These are phyloP conservation scores for Colletotrichum destructivum DNA, from an alignment of 2,329 filamentous ascomycete genomes.

Conservation along the genomic window DNA sequence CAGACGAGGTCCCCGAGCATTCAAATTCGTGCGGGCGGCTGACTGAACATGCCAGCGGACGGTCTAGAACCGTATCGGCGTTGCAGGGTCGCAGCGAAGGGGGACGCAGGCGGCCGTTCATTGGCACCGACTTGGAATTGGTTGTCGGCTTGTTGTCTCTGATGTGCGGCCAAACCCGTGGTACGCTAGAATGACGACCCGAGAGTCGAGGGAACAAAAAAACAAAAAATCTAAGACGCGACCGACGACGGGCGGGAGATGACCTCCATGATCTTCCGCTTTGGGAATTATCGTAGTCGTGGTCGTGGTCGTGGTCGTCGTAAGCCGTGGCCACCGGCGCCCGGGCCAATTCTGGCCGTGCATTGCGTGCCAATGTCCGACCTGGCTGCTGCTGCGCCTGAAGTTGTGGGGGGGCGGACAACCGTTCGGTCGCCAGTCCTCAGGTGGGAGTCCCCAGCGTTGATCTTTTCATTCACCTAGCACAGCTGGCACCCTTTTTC, in stretches of 20 bases:
- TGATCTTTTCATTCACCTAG: slow-evolving; percentile 37
- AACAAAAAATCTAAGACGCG: neutral
- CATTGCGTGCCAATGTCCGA: slow-evolving; percentile 38
- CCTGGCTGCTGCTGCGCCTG: slow-evolving; percentile 32
- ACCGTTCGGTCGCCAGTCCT: slow-evolving; percentile 18
- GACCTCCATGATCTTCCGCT: slow-evolving; percentile 25
- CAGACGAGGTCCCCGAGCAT: neutral
- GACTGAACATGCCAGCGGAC: slow-evolving; percentile 20
- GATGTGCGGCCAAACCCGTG: slow-evolving; percentile 15
- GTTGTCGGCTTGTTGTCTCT: slow-evolving; percentile 20
- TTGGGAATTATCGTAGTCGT: slow-evolving; percentile 20
- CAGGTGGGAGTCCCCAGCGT: slow-evolving; percentile 38
- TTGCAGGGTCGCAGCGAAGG: slow-evolving; percentile 32
- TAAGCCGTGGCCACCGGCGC: neutral
- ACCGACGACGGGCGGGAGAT: slow-evolving; percentile 31
- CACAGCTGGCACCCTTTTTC: neutral
- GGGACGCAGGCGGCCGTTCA: slow-evolving; percentile 16
- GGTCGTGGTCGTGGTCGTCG: neutral
- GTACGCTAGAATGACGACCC: neutral
- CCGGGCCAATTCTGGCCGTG: slow-evolving; percentile 11
- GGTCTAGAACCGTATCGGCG: slow-evolving; percentile 29
- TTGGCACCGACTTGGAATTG: slow-evolving; percentile 27
- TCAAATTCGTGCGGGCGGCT: slow-evolving; percentile 1
- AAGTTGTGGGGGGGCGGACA: slow-evolving; percentile 30
- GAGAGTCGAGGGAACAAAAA: neutral